phyloP scores from a whole-genome alignment of 2,329 filamentous ascomycete species.

The Clathrospora elynae region DNA sequence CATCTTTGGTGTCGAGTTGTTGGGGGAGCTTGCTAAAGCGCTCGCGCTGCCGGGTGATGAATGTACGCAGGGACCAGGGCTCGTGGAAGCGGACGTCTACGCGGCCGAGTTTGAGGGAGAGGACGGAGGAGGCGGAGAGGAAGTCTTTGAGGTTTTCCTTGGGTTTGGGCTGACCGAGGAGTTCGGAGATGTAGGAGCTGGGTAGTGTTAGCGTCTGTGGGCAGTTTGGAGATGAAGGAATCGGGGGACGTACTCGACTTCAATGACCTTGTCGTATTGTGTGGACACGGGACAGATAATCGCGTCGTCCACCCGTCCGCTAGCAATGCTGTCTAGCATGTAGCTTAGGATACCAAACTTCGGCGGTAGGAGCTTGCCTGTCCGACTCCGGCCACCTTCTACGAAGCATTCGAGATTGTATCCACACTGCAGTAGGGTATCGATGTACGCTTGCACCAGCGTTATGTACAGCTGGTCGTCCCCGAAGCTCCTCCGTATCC shows the following conservation, averaged over 20 bases:
- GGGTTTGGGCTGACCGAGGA: constrained; percentile 91
- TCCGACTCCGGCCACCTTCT: constrained; percentile 91
- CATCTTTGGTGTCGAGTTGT: constrained; percentile 48
- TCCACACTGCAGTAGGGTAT: constrained; percentile 85
- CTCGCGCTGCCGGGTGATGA: constrained; percentile 76
- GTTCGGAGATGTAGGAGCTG: constrained; percentile 86
- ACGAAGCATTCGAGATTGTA: constrained; percentile 98
- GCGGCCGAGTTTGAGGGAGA: constrained; percentile 85
- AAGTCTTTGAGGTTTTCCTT: constrained; percentile 94
- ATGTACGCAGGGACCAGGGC: constrained; percentile 86
- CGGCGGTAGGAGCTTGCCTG: constrained; percentile 88
- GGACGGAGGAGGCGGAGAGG: constrained; percentile 82
- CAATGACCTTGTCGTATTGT: constrained; percentile 98
- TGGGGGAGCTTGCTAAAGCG: constrained; percentile 54
- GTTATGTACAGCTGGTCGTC: constrained; percentile 89
- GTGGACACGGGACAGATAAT: constrained; percentile 96
- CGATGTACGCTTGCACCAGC: constrained; percentile 94
- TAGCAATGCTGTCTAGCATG: constrained; percentile 85
- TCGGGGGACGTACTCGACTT: constrained; percentile 61
- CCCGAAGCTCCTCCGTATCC: constrained; percentile 89
- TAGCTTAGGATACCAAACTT: constrained; percentile 97
- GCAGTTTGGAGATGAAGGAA: background rate
- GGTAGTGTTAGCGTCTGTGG: constrained; percentile 11
- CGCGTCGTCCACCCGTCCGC: constrained; percentile 84
- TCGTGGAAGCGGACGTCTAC: constrained; percentile 97